Percentiles rank a stretch among this genome's conserved stretches.
Evolutionary conservation across 2,329 filamentous ascomycete genomes (phyloP).

Genomic region (Aspergillus neoniger): DNA sequence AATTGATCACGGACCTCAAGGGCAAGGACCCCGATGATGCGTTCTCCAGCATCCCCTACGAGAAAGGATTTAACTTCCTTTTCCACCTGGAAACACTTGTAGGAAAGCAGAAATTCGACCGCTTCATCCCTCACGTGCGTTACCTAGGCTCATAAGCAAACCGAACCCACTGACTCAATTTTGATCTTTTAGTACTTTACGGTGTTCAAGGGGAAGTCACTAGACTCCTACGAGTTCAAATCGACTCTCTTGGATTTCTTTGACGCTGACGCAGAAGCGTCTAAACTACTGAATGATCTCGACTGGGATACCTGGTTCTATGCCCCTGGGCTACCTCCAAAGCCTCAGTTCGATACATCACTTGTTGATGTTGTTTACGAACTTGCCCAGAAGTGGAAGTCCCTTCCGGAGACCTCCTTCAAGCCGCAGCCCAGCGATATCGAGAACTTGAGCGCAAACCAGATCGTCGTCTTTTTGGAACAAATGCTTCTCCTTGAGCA

Average conservation of each 20-base stretch:
- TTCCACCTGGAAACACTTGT: slow-evolving; percentile 87
- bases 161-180: not conserved
- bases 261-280: slow-evolving; percentile 61
- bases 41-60: slow-evolving; percentile 89
- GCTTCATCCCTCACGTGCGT: slow-evolving; percentile 78
- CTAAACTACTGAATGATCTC: slow-evolving; percentile 66
- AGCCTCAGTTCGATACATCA: slow-evolving; percentile 86
- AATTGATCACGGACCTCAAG: slow-evolving; percentile 82
- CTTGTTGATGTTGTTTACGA: slow-evolving; percentile 83
- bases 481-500: slow-evolving; percentile 68
- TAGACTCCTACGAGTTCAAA: slow-evolving; percentile 95
- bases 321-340: slow-evolving; percentile 81
- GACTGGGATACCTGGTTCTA: slow-evolving; percentile 94
- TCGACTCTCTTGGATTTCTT: slow-evolving; percentile 86
- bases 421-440: slow-evolving; percentile 70
- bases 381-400: slow-evolving; percentile 79
- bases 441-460: slow-evolving; percentile 75
- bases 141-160: not conserved
- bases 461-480: slow-evolving; percentile 89
- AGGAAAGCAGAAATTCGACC: slow-evolving; percentile 84
- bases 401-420: slow-evolving; percentile 50
- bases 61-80: slow-evolving; percentile 94
- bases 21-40: slow-evolving; percentile 94
- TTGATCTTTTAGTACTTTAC: slow-evolving; percentile 67
- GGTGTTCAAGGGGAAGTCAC: slow-evolving; percentile 78